Evolutionary conservation across 163 green algal species (phyloP), one percentile per base, ranked within the genome.

Genomic region (Scenedesmus sp.): DNA sequence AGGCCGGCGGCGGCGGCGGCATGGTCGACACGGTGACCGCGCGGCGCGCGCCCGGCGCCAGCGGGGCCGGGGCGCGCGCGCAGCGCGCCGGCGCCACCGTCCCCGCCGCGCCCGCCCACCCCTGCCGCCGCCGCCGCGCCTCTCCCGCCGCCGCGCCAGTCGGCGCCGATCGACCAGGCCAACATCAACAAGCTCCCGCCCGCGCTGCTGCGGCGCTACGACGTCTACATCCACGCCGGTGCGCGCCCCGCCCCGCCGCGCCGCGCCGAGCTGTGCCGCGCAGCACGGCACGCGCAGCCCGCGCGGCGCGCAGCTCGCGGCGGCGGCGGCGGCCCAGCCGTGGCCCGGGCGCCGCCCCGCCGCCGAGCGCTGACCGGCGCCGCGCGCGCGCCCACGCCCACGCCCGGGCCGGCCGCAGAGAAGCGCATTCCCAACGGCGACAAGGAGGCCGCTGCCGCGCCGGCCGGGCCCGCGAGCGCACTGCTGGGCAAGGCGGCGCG

Each of bases 181-280:
- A 57, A 48, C 60, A 71, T 83, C 76, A 78, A 77, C 66, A 63
- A 75, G 67, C 85, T 98, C 60, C 96, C 96, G 0, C 45, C 92
- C 18, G 81, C 88, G 24, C 89, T 99, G 51, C 80, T 87, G 70
- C 92, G 96, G 17, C 88, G 96, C 33, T 98, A 94, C 84, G 91
- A 97, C 69, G 87, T 98, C 14, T 87, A 93, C 58, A 79, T 99
- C 29, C 78, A 80, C 10, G 7, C 39, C 6, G n/a, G n/a, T n/a
- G n/a, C n/a, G n/a, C n/a, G n/a, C n/a, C n/a, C n/a, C n/a, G n/a
- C n/a, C n/a, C n/a, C n/a, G n/a, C n/a, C n/a, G n/a, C n/a, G n/a
- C n/a, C n/a, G n/a, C n/a, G n/a, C n/a, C n/a, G n/a, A n/a, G n/a
- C n/a, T n/a, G n/a, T n/a, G n/a, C n/a, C n/a, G n/a, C n/a, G n/a